phyloP scores from a whole-genome alignment of 192 early-diverging fungal genomes.

The Linnemannia zychae region DNA sequence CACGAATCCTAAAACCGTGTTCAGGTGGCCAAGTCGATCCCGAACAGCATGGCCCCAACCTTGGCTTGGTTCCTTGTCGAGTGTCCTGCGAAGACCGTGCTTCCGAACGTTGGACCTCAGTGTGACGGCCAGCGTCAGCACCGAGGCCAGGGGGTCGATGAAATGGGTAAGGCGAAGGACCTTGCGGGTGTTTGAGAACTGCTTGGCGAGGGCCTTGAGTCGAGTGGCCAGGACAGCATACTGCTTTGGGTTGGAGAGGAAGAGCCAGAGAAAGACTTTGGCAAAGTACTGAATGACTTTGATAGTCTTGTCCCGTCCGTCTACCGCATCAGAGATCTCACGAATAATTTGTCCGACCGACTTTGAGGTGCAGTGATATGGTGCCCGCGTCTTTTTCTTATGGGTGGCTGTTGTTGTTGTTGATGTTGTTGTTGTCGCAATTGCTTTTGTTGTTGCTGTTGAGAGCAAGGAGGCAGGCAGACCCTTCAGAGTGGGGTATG shows the following conservation, averaged over 20 bases:
- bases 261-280: conserved; percentile 76
- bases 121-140: conserved; percentile 52
- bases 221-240: conserved; percentile 30
- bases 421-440: background rate
- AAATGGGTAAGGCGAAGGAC: conserved; percentile 79
- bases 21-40: conserved; percentile 54
- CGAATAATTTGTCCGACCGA: conserved; percentile 61
- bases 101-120: conserved; percentile 3
- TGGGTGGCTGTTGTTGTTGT: background rate
- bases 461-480: background rate
- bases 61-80: conserved; percentile 9
- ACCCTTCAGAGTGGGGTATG: conserved; percentile 20
- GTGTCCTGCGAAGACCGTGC: conserved; percentile 7
- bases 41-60: conserved; percentile 24
- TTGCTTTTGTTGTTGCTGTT: background rate
- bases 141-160: conserved; percentile 73
- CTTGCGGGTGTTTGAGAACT: conserved; percentile 83
- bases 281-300: conserved; percentile 83
- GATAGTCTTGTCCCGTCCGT: conserved; percentile 89
- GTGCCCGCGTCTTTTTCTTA: background rate
- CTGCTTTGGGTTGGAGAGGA: conserved; percentile 36
- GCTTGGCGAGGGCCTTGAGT: conserved; percentile 66
- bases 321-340: conserved; percentile 75
- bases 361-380: conserved; percentile 34
- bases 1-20: conserved; percentile 64